Evolutionary conservation across 2,329 filamentous ascomycete species (phyloP).

Genomic region (Aspergillus ibericus): DNA sequence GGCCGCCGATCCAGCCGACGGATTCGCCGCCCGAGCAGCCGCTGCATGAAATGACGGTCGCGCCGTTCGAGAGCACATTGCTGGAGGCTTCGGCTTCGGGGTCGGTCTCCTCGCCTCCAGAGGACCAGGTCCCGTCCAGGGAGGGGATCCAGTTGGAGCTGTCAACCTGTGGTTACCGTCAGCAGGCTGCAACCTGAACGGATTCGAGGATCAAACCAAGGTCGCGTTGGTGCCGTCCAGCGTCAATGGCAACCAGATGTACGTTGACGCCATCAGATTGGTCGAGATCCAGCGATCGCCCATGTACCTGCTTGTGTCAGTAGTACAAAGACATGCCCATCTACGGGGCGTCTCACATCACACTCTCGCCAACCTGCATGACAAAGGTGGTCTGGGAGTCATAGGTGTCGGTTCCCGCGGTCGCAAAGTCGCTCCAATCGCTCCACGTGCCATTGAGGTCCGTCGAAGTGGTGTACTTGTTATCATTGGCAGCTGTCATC

Average conservation of each 20-base stretch:
- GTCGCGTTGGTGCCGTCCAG: conserved; percentile 10
- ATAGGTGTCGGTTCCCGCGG: conserved; percentile 61
- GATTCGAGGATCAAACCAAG: background rate
- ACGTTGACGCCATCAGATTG: conserved; percentile 63
- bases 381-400: conserved; percentile 62
- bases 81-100: conserved; percentile 3
- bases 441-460: conserved; percentile 61
- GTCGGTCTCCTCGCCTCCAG: background rate
- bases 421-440: conserved; percentile 55
- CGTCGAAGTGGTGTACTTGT: conserved; percentile 61
- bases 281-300: conserved; percentile 65
- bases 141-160: conserved; percentile 8
- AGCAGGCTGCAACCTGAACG: fast-evolving
- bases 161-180: background rate
- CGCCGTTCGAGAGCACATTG: conserved; percentile 45
- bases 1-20: conserved; percentile 59
- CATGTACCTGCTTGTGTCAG: conserved; percentile 49
- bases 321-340: background rate
- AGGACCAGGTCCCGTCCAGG: conserved; percentile 9
- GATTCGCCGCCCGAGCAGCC: conserved; percentile 52
- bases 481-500: conserved; percentile 46
- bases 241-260: conserved; percentile 63
- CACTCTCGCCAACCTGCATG: conserved; percentile 41
- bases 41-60: conserved; percentile 50
- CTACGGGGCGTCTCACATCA: conserved; percentile 12